Conservation (phyloP, 2,329 filamentous ascomycete species). For the Emergomyces pasteurianus region DNA sequence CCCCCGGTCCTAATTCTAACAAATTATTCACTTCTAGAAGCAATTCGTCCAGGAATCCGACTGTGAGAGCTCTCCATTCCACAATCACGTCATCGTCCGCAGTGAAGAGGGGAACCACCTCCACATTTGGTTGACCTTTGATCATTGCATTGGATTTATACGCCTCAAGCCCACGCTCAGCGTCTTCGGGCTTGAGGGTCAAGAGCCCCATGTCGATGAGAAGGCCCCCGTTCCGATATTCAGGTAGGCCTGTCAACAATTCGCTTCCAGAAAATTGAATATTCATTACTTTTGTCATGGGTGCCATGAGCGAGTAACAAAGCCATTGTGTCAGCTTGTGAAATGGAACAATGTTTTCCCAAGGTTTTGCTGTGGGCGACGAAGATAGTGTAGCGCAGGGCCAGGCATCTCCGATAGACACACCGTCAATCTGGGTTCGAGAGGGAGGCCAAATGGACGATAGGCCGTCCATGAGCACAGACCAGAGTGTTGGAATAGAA, state of each 20-base stretch:
- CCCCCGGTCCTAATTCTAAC: conserved; percentile 55
- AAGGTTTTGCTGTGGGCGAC: conserved; percentile 51
- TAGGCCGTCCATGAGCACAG: conserved; percentile 76
- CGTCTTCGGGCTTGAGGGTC: conserved; percentile 58
- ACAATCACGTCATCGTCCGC: conserved; percentile 67
- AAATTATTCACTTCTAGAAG: conserved; percentile 55
- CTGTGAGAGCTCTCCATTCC: conserved; percentile 65
- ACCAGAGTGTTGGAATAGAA: conserved; percentile 78
- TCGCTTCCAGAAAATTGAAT: conserved; percentile 72
- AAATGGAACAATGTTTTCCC: conserved; percentile 79
- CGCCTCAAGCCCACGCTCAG: conserved; percentile 56
- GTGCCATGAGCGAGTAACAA: conserved; percentile 84
- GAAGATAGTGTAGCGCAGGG: conserved; percentile 69
- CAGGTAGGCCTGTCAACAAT: conserved; percentile 73
- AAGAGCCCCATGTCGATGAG: conserved; percentile 76
- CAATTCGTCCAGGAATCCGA: conserved; percentile 62
- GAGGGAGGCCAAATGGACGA: conserved; percentile 79
- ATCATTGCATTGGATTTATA: conserved; percentile 60
- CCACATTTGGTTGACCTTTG: conserved; percentile 58
- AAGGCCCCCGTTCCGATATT: conserved; percentile 85
- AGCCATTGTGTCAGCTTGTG: conserved; percentile 95
- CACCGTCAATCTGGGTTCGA: conserved; percentile 74
- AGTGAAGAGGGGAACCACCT: conserved; percentile 62
- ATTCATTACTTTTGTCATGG: conserved; percentile 69
- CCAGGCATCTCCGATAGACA: conserved; percentile 89